Conservation (phyloP, 2,329 filamentous ascomycete genomes). For the Sporothrix dimorphospora region DNA sequence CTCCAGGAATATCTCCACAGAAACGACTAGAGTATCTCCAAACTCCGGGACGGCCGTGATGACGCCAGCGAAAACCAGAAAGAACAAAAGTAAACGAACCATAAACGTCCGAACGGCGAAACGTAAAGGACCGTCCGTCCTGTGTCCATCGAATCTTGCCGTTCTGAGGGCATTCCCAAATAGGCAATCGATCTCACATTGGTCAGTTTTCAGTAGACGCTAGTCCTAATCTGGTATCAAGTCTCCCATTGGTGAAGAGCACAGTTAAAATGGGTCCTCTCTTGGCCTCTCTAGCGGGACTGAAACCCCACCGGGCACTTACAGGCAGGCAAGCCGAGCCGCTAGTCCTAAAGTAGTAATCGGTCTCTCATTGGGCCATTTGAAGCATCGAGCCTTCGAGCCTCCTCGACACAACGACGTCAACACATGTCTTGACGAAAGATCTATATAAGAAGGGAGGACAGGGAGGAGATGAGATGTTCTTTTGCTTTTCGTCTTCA, state of each 20-base stretch:
- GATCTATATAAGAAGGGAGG: background rate
- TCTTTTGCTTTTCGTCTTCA: background rate
- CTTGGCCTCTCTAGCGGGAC: too few species aligned
- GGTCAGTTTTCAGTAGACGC: background rate
- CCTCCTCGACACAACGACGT: background rate
- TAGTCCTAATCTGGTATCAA: background rate
- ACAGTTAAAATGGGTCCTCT: background rate
- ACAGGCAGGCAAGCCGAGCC: background rate
- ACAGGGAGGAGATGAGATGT: too few species aligned
- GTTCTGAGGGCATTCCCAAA: background rate
- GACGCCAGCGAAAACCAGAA: background rate
- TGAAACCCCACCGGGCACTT: too few species aligned
- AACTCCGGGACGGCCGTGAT: background rate
- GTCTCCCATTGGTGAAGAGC: background rate
- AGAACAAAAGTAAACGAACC: background rate
- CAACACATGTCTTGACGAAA: background rate
- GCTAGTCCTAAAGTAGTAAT: background rate
- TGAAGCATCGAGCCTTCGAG: background rate
- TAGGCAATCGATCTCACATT: conserved; percentile 13
- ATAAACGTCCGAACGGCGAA: background rate
- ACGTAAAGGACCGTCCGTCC: too few species aligned
- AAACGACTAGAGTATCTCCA: background rate
- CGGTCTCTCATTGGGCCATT: background rate
- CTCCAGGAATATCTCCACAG: background rate
- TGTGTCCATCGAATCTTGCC: background rate